Conservation (phyloP, 352 stramenopile genomes). For the Phytopythium vexans region DNA sequence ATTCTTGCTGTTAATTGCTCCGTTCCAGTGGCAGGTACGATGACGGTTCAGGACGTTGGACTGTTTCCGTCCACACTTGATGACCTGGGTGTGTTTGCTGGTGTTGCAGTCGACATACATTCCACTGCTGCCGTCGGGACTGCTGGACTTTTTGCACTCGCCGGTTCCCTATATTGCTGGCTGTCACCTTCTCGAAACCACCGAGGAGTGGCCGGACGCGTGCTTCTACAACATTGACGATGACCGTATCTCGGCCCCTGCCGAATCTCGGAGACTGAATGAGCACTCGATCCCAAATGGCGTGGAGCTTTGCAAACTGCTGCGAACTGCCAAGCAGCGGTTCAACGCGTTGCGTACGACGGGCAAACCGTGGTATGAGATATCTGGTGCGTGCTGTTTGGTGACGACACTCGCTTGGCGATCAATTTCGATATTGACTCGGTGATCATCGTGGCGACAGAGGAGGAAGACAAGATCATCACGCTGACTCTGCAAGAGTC, state of each 20-base stretch:
- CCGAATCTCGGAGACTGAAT: slow-evolving; percentile 38
- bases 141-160: slow-evolving; percentile 83
- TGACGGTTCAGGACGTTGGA: background rate
- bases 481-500: slow-evolving; percentile 69
- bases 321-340: slow-evolving; percentile 49
- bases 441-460: background rate
- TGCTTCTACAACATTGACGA: slow-evolving; percentile 83
- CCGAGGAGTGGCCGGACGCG: slow-evolving; percentile 75
- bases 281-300: slow-evolving; percentile 53
- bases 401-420: background rate
- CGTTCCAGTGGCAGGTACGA: slow-evolving; percentile 78
- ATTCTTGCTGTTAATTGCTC: slow-evolving; percentile 60
- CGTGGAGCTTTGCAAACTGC: slow-evolving; percentile 51
- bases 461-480: slow-evolving; percentile 77
- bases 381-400: slow-evolving; percentile 32
- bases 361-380: slow-evolving; percentile 70
- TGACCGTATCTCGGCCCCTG: slow-evolving; percentile 43
- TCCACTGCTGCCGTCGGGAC: slow-evolving; percentile 57
- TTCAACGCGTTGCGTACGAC: slow-evolving; percentile 37
- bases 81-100: background rate
- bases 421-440: background rate
- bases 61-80: background rate
- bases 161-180: slow-evolving; percentile 78
- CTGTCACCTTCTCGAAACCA: slow-evolving; percentile 55
- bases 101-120: slow-evolving; percentile 77